These are phyloP conservation scores for Nemania sp. DNA, from an alignment of 2,329 filamentous ascomycete species.

Conservation along the genomic window DNA sequence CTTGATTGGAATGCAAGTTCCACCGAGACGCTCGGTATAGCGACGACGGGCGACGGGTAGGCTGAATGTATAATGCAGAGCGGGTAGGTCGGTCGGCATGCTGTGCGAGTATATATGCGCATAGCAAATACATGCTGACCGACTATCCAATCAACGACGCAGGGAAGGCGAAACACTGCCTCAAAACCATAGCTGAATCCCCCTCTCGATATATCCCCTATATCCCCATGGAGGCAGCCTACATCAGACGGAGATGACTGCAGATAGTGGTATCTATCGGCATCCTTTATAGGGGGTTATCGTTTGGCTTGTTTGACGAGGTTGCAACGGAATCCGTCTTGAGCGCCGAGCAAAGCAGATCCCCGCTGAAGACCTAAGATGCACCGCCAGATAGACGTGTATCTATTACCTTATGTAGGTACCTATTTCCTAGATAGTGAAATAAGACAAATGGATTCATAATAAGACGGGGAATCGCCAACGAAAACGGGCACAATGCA, in stretches of 20 bases:
- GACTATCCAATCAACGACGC: conserved; percentile 12
- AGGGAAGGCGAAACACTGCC: conserved; percentile 24
- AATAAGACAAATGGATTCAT: background rate
- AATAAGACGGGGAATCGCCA: background rate
- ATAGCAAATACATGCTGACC: conserved; percentile 21
- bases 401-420: background rate
- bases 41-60: background rate
- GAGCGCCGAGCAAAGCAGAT: conserved; percentile 9
- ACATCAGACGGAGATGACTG: conserved; percentile 9
- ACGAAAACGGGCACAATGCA: background rate
- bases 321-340: conserved; percentile 13
- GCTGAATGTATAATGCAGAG: background rate
- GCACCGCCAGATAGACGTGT: background rate
- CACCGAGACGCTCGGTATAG: background rate
- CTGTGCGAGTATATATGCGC: background rate
- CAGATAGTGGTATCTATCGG: background rate
- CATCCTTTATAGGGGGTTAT: conserved; percentile 5
- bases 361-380: background rate
- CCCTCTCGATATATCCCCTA: background rate
- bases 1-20: background rate
- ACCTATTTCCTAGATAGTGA: background rate
- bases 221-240: background rate
- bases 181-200: conserved; percentile 31
- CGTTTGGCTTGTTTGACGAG: conserved; percentile 17
- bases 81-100: background rate